A percentile compares a stretch with the other conserved stretches of the same genome.
Evolutionary conservation across 257 asterid species (phyloP).

Genomic region (Nicotiana sylvestris): DNA sequence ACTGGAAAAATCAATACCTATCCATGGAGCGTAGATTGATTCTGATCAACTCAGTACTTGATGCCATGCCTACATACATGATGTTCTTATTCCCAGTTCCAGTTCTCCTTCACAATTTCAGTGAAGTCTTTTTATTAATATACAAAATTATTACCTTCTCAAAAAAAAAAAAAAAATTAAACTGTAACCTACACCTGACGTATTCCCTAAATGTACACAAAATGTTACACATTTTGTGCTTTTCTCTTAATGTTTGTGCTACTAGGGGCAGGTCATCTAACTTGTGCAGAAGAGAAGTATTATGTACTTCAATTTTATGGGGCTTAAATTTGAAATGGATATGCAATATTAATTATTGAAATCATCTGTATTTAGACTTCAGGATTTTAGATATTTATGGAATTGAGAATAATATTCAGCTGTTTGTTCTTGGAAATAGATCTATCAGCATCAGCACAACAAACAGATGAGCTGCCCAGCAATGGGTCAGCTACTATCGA

Average conservation of each 20-base stretch:
- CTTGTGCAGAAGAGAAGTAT: not conserved
- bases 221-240: not conserved
- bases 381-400: not conserved
- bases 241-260: not conserved
- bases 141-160: too few species aligned
- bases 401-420: not conserved
- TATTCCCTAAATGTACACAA: not conserved
- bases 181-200: not conserved
- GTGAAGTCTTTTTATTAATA: too few species aligned
- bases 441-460: constrained; percentile 90
- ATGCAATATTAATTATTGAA: not conserved
- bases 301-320: constrained; percentile 32
- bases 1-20: too few species aligned
- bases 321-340: not conserved
- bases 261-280: not conserved
- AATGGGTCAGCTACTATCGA: constrained; percentile 89
- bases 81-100: too few species aligned
- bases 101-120: too few species aligned
- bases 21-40: too few species aligned
- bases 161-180: not conserved
- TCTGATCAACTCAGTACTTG: too few species aligned
- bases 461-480: constrained; percentile 99
- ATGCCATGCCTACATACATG: too few species aligned
- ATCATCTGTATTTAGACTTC: not conserved
- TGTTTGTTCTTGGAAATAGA: constrained; percentile 28